phyloP scores from a whole-genome alignment of 2,329 filamentous ascomycete species.

The Ophiostoma novo-ulmi region DNA sequence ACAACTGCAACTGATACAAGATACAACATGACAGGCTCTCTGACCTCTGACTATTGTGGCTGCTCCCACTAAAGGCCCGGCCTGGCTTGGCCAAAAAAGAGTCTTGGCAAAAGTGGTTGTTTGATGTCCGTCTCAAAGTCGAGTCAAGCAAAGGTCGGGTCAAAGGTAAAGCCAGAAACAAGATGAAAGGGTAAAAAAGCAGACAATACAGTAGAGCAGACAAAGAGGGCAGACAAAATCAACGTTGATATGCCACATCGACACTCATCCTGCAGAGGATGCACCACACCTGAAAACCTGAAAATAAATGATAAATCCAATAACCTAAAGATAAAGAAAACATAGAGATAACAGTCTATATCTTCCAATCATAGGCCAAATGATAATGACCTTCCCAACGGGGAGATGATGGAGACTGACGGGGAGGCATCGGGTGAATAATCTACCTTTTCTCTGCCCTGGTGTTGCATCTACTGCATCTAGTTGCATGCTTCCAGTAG shows the following conservation, averaged over 20 bases:
- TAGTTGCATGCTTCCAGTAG: neutral
- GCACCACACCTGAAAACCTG: too few species aligned
- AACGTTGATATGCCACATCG: too few species aligned
- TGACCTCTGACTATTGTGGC: neutral
- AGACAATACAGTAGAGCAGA: neutral
- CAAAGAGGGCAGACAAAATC: too few species aligned
- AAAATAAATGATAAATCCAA: too few species aligned
- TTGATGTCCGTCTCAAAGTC: slow-evolving; percentile 20
- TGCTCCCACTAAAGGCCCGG: neutral
- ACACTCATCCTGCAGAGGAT: too few species aligned
- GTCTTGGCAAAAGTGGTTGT: slow-evolving; percentile 14
- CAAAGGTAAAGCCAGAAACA: neutral
- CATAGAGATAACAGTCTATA: neutral
- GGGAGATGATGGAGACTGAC: neutral
- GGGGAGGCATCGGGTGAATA: neutral
- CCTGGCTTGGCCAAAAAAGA: neutral
- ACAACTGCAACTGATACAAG: neutral
- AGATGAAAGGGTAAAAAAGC: neutral
- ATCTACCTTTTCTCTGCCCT: neutral
- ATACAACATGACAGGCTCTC: neutral
- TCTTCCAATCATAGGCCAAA: slow-evolving; percentile 2
- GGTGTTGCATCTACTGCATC: neutral
- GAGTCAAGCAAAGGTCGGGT: too few species aligned
- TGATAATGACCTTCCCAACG: neutral
- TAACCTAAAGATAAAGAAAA: too few species aligned